Evolutionary conservation across 139 green algal species (phyloP).

Genomic region (Chlamydomonas sp.): DNA sequence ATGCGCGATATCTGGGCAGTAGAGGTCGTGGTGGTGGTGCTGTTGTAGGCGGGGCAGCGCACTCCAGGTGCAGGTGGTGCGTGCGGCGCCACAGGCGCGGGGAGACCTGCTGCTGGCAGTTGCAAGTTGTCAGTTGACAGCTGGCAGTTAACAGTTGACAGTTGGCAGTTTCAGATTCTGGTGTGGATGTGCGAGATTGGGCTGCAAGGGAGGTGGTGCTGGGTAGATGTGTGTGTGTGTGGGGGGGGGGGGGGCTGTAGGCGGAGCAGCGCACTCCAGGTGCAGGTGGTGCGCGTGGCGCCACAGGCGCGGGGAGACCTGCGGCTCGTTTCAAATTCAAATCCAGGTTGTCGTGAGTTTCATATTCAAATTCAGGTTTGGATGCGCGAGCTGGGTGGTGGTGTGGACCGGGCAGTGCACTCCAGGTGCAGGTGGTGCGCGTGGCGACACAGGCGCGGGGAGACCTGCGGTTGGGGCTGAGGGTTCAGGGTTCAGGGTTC

Average conservation of each 20-base stretch:
- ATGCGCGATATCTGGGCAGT: slow-evolving; percentile 12
- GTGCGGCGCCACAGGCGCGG: slow-evolving; percentile 26
- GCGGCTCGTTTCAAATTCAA: no score
- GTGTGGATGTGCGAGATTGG: no score
- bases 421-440: slow-evolving; percentile 25
- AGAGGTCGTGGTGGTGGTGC: background rate
- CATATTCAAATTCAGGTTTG: no score
- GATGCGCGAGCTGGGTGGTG: no score
- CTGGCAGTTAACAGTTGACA: no score
- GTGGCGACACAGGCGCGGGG: slow-evolving; percentile 26
- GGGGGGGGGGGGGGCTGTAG: background rate
- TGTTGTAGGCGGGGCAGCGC: slow-evolving; percentile 1
- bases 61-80: slow-evolving; percentile 24
- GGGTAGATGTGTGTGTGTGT: no score
- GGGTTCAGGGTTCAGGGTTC: no score
- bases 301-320: slow-evolving; percentile 22
- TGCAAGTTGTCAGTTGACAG: no score
- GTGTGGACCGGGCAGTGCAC: slow-evolving; percentile 2
- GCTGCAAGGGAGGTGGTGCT: no score
- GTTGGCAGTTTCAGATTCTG: no score
- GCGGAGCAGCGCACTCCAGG: slow-evolving; percentile 17
- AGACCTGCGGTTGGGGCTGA: no score
- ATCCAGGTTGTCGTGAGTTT: no score
- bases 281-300: slow-evolving; percentile 26
- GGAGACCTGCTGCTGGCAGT: slow-evolving; percentile 22